These are phyloP conservation scores for Rhynchospora tenuis DNA, from an alignment of 176 grass and related monocot species.

Conservation along the genomic window DNA sequence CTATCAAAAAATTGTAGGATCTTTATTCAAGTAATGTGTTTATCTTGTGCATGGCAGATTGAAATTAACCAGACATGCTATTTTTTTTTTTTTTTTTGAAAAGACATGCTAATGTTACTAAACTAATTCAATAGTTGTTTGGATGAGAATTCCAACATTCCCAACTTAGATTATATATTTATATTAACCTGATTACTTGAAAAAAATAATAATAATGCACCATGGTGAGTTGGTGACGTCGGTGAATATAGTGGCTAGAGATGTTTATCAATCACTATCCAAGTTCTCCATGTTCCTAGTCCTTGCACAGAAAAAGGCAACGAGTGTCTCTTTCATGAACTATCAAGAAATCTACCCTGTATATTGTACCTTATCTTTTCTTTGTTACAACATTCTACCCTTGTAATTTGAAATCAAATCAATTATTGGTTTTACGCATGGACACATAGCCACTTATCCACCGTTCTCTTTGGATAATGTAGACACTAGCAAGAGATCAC, in stretches of 20 bases:
- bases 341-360: constrained; percentile 10
- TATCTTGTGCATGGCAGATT: no score
- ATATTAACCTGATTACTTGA: no score
- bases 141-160: no score
- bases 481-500: not conserved
- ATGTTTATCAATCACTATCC: constrained; percentile 16
- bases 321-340: constrained; percentile 1
- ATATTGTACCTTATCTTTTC: constrained; percentile 1
- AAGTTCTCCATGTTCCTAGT: not conserved
- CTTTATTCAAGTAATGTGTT: no score
- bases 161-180: no score
- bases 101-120: no score
- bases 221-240: not conserved
- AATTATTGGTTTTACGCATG: constrained; percentile 1
- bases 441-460: constrained; percentile 25
- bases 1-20: no score
- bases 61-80: no score
- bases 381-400: constrained; percentile 7
- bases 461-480: constrained; percentile 22
- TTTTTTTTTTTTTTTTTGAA: no score
- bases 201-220: not conserved
- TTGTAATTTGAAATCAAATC: constrained; percentile 1
- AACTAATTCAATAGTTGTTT: no score
- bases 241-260: not conserved
- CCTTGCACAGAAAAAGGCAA: constrained; percentile 17